A percentile compares a stretch with the other conserved stretches of the same genome.
Conservation (phyloP, 2,329 filamentous ascomycete genomes). For the Clarireedia paspali region DNA sequence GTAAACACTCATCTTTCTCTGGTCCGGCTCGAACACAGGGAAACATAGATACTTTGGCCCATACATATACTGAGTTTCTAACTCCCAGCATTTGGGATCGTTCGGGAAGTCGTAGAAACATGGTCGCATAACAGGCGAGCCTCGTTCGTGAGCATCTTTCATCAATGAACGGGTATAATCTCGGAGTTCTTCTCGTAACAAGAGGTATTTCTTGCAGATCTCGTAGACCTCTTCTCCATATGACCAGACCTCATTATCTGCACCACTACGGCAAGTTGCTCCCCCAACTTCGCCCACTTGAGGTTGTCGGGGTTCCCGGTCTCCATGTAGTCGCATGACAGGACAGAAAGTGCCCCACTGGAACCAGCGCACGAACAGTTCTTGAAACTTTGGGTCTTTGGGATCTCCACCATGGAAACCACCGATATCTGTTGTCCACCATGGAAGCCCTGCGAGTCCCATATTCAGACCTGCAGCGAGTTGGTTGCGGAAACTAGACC, state of each 20-base stretch:
- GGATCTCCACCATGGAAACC: conserved; percentile 61
- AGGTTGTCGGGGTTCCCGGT: conserved; percentile 50
- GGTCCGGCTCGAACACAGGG: conserved; percentile 45
- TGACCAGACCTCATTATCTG: conserved; percentile 57
- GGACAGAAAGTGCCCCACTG: conserved; percentile 62
- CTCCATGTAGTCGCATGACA: conserved; percentile 60
- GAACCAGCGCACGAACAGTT: conserved; percentile 61
- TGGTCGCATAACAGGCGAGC: conserved; percentile 53
- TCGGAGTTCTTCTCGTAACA: conserved; percentile 48
- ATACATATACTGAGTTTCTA: conserved; percentile 58
- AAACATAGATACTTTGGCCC: conserved; percentile 50
- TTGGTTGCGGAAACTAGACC: conserved; percentile 51
- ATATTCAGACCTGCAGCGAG: conserved; percentile 58
- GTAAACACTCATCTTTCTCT: conserved; percentile 41
- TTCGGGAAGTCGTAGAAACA: conserved; percentile 57
- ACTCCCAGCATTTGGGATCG: conserved; percentile 45
- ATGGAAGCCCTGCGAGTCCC: conserved; percentile 55
- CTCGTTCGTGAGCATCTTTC: conserved; percentile 50
- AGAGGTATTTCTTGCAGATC: conserved; percentile 53
- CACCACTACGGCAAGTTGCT: conserved; percentile 32
- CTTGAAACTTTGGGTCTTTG: conserved; percentile 45
- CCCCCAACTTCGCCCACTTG: conserved; percentile 24
- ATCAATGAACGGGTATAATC: conserved; percentile 51
- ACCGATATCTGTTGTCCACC: conserved; percentile 66
- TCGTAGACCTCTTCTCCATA: conserved; percentile 53